A percentile compares a stretch with the other conserved stretches of the same genome.
These are phyloP conservation scores for Malassezia yamatoensis DNA, from an alignment of 1,284 basidiomycete species.

Conservation along the genomic window DNA sequence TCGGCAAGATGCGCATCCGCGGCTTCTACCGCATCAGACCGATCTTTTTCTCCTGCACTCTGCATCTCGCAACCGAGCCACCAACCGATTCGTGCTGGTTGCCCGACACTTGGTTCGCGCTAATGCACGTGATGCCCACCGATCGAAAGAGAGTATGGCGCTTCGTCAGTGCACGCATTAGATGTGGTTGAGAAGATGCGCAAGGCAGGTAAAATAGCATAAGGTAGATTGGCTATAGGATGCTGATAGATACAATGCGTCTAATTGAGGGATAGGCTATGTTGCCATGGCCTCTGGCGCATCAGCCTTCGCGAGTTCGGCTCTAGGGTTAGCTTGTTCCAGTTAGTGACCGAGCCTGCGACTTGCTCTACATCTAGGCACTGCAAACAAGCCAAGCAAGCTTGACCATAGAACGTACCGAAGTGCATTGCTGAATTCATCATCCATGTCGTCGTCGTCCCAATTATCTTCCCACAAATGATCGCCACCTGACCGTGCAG, in stretches of 20 bases:
- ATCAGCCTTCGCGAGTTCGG: constrained; percentile 30
- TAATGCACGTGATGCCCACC: neutral
- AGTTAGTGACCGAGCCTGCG: neutral
- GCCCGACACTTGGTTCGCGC: neutral
- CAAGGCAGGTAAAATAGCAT: neutral
- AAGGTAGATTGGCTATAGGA: no score
- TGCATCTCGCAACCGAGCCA: neutral
- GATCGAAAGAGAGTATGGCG: neutral
- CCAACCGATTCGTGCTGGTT: neutral
- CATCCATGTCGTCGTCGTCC: constrained; percentile 98
- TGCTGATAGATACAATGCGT: no score
- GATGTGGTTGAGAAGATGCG: neutral
- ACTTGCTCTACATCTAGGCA: neutral
- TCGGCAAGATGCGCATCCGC: constrained; percentile 10
- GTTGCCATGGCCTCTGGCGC: constrained; percentile 31
- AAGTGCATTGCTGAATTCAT: constrained; percentile 89
- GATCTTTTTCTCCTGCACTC: neutral
- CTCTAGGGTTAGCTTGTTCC: constrained; percentile 14
- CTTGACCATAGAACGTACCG: constrained; percentile 55
- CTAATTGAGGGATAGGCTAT: neutral
- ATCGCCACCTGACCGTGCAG: constrained; percentile 26
- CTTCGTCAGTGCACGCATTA: neutral
- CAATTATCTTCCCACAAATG: constrained; percentile 98
- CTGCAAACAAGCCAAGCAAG: neutral
- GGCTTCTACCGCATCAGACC: neutral